Evolutionary conservation across 78 protist genomes (phyloP).

Genomic region (Kipferlia bialata): DNA sequence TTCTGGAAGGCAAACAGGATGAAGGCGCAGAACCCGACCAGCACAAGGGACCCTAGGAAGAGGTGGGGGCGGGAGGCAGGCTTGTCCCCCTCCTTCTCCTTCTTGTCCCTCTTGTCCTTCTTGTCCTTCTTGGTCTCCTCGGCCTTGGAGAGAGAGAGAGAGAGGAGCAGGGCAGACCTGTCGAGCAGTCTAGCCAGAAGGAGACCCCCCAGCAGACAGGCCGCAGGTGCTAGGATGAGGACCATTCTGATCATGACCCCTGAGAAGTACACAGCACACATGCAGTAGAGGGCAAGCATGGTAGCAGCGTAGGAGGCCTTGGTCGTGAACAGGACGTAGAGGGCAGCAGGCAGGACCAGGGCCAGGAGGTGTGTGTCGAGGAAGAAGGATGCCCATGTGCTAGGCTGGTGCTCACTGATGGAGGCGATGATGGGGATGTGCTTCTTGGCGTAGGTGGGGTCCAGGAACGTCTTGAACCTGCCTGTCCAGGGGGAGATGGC

Average conservation of each 20-base stretch:
- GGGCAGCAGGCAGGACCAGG: conserved; percentile 75
- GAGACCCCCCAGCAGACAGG: conserved; percentile 71
- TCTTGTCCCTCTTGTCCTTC: not conserved
- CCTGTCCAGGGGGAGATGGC: conserved; percentile 74
- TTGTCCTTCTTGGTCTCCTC: not conserved
- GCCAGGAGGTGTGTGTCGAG: conserved; percentile 77
- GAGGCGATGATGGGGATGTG: conserved; percentile 93
- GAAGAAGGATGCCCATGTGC: conserved; percentile 64
- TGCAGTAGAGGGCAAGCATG: conserved; percentile 65
- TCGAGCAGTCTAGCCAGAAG: conserved; percentile 51
- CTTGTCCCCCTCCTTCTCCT: not conserved
- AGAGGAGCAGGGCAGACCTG: conserved; percentile 13
- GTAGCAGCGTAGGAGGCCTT: no score
- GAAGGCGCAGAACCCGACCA: conserved; percentile 25
- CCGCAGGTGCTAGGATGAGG: conserved; percentile 85
- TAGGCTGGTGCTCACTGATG: conserved; percentile 90
- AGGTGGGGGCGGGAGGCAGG: not conserved
- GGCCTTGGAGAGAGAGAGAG: not conserved
- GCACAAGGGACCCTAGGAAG: not conserved
- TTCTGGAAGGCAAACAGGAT: conserved; percentile 47
- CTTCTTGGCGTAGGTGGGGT: conserved; percentile 84
- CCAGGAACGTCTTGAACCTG: conserved; percentile 73
- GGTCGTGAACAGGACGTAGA: conserved; percentile 69
- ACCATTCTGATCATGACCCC: conserved; percentile 95
- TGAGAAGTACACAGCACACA: conserved; percentile 70